Percentiles rank a stretch among this genome's conserved stretches.
Evolutionary conservation across 306 rosid genomes (phyloP).

Genomic region (Cucurbita argyrosperma): DNA sequence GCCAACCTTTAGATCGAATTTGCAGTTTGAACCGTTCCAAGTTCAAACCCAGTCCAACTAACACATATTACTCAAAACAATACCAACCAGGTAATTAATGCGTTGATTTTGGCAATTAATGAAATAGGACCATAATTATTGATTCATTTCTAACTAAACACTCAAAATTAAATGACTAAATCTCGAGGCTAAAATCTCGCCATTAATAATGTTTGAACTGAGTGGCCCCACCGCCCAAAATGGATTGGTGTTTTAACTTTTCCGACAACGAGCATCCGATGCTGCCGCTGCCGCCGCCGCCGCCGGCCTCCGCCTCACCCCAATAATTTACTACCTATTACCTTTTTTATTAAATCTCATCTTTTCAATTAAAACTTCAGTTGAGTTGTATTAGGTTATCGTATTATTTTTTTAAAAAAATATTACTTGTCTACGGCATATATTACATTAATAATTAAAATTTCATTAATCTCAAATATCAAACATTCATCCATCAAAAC

Average conservation of each 20-base stretch:
- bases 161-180: not conserved
- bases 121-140: not conserved
- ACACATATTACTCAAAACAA: no score
- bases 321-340: not conserved
- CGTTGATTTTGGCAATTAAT: not conserved
- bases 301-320: not conserved
- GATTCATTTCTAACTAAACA: not conserved
- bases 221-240: not conserved
- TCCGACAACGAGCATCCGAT: not conserved
- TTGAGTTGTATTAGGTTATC: no score
- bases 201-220: not conserved
- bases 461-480: no score
- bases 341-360: no score
- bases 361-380: no score
- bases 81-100: not conserved
- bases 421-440: rapidly evolving
- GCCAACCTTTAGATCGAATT: no score
- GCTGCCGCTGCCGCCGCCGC: not conserved
- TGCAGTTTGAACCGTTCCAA: no score
- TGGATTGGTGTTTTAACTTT: not conserved
- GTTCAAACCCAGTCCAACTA: no score
- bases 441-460: no score
- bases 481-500: no score
- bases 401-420: no score
- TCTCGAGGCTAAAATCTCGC: not conserved